Conservation (phyloP, 192 early-diverging fungal species). For the Chytriomyces confervae region DNA sequence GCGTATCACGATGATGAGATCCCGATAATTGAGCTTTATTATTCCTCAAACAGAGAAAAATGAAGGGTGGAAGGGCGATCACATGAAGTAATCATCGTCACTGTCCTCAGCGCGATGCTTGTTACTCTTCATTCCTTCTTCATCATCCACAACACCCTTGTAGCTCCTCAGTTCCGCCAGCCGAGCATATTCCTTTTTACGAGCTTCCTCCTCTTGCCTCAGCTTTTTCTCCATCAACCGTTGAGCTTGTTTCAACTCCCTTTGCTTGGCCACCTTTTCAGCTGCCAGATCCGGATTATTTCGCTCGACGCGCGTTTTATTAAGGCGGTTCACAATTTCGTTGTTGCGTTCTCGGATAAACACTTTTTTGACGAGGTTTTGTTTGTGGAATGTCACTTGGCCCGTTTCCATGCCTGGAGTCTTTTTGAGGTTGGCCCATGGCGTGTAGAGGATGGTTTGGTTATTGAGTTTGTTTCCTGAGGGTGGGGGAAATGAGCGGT, state of each 20-base stretch:
- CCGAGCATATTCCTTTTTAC: slow-evolving; percentile 45
- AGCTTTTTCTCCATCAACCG: slow-evolving; percentile 49
- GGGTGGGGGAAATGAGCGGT: not conserved
- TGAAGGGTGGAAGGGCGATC: not conserved
- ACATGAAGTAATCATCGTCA: slow-evolving; percentile 61
- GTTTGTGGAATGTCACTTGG: slow-evolving; percentile 91
- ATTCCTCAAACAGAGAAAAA: no score
- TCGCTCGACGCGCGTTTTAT: slow-evolving; percentile 85
- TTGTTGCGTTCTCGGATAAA: slow-evolving; percentile 78
- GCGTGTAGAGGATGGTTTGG: slow-evolving; percentile 91
- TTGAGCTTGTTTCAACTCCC: slow-evolving; percentile 42
- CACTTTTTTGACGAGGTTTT: slow-evolving; percentile 79
- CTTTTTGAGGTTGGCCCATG: slow-evolving; percentile 84
- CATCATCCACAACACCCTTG: slow-evolving; percentile 50
- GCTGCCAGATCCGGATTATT: slow-evolving; percentile 76
- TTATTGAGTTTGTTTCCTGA: slow-evolving; percentile 91
- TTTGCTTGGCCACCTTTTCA: slow-evolving; percentile 68
- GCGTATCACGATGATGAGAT: no score
- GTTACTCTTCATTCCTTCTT: slow-evolving; percentile 41
- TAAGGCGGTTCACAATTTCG: slow-evolving; percentile 87
- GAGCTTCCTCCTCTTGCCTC: slow-evolving; percentile 49
- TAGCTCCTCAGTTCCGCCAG: slow-evolving; percentile 51
- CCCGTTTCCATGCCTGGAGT: slow-evolving; percentile 94
- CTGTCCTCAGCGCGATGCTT: slow-evolving; percentile 14
- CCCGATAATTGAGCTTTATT: no score